Percentiles rank a stretch among this genome's conserved stretches.
phyloP scores from a whole-genome alignment of 140 eudicot species.

The Erigeron philadelphicus region DNA sequence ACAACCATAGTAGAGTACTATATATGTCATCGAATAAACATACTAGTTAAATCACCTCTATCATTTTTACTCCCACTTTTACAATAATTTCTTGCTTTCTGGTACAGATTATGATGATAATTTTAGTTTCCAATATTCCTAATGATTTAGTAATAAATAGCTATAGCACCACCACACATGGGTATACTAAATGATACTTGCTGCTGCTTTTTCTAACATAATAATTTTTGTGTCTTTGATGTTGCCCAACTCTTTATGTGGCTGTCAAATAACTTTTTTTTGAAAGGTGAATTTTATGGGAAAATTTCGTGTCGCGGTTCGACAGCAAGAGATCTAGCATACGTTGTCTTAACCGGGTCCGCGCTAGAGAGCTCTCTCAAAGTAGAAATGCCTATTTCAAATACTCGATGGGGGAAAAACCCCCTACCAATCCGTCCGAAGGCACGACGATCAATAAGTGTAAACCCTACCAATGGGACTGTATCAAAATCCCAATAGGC shows the following conservation, averaged over 20 bases:
- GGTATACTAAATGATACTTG: neutral
- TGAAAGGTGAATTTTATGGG: too few relatives aligned
- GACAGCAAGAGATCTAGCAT: too few relatives aligned
- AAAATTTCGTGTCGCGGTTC: too few relatives aligned
- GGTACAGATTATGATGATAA: neutral
- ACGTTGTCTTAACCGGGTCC: neutral
- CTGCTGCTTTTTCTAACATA: neutral
- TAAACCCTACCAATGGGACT: too few relatives aligned
- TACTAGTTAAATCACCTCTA: neutral
- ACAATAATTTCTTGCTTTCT: slow-evolving; percentile 12
- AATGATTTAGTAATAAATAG: slow-evolving; percentile 13
- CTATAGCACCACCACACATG: neutral
- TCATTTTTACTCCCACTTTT: neutral
- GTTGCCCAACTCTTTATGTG: neutral
- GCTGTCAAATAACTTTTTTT: neutral
- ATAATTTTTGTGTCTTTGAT: slow-evolving; percentile 3
- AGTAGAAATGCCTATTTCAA: too few relatives aligned
- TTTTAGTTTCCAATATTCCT: slow-evolving; percentile 6
- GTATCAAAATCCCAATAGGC: too few relatives aligned
- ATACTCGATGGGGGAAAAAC: too few relatives aligned
- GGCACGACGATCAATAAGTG: too few relatives aligned
- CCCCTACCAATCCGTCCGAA: too few relatives aligned
- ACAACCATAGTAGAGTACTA: neutral
- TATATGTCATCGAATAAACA: neutral
- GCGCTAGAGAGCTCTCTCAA: neutral